These are phyloP conservation scores for Psilocybe cubensis DNA, from an alignment of 768 basidiomycete genomes.

Conservation along the genomic window DNA sequence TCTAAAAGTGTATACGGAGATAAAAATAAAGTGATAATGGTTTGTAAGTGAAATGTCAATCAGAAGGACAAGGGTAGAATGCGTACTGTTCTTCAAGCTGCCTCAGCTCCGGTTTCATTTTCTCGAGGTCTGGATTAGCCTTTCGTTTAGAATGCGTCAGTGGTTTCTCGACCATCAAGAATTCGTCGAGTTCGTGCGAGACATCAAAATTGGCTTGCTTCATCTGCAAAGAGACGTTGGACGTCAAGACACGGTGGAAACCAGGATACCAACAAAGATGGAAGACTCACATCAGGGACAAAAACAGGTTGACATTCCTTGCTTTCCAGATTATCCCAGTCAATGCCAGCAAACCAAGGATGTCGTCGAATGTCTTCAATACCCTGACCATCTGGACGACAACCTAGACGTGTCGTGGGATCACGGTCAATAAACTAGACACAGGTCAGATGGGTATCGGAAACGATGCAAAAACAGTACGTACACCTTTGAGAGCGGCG, in stretches of 20 bases:
- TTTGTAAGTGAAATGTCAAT: not conserved
- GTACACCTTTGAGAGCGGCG: conserved; percentile 67
- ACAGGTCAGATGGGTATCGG: conserved; percentile 20
- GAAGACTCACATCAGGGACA: conserved; percentile 80
- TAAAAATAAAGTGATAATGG: conserved; percentile 12
- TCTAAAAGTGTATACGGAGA: conserved; percentile 50
- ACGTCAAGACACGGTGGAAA: not conserved
- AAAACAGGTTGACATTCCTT: conserved; percentile 82
- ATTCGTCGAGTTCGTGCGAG: conserved; percentile 95
- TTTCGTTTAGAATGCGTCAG: conserved; percentile 93
- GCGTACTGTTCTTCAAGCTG: conserved; percentile 92
- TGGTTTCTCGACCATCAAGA: conserved; percentile 98
- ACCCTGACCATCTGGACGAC: conserved; percentile 68
- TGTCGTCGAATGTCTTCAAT: conserved; percentile 80
- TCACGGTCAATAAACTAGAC: conserved; percentile 84
- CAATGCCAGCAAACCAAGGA: conserved; percentile 81
- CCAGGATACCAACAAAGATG: not conserved
- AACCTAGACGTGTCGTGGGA: conserved; percentile 78
- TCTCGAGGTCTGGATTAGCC: conserved; percentile 80
- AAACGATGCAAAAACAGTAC: conserved; percentile 25
- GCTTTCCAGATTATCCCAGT: conserved; percentile 78
- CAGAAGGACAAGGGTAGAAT: not conserved
- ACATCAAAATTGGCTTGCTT: conserved; percentile 99
- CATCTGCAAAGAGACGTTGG: conserved; percentile 52
- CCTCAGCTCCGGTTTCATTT: conserved; percentile 89